phyloP scores from a whole-genome alignment of 805 yeast genomes.

The Monosporozyma siamensis region DNA sequence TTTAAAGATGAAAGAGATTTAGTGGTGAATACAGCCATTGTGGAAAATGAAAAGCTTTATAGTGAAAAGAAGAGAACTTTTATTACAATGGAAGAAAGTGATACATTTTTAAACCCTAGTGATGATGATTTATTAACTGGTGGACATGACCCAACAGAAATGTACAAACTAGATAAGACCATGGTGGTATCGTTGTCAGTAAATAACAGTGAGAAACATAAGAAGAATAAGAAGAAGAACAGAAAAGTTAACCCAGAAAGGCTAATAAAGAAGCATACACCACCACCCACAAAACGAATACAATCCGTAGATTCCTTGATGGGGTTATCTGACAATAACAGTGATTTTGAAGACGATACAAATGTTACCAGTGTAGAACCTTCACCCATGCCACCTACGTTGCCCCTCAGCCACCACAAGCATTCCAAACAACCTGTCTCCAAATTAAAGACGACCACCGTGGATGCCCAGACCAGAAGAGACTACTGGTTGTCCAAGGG shows the following conservation, averaged over 20 bases:
- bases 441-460: constrained; percentile 14
- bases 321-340: constrained; percentile 17
- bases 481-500: constrained; percentile 31
- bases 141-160: constrained; percentile 14
- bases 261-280: constrained; percentile 7
- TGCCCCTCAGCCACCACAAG: too few species aligned
- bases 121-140: constrained; percentile 18
- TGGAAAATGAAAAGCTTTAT: constrained; percentile 27
- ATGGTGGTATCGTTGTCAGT: constrained; percentile 3
- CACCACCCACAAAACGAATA: background rate
- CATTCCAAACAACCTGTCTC: too few species aligned
- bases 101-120: constrained; percentile 15
- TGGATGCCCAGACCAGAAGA: constrained; percentile 27
- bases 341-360: background rate
- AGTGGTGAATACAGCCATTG: constrained; percentile 51
- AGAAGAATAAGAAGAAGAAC: constrained; percentile 6
- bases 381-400: too few species aligned
- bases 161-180: constrained; percentile 12
- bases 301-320: constrained; percentile 13
- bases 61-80: constrained; percentile 11
- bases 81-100: constrained; percentile 12
- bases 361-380: constrained; percentile 4
- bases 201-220: constrained; percentile 13
- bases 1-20: constrained; percentile 64
- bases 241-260: constrained; percentile 7